A percentile compares a stretch with the other conserved stretches of the same genome.
phyloP scores from a whole-genome alignment of 2,329 filamentous ascomycete genomes.

The Ophiosphaerella narmari region DNA sequence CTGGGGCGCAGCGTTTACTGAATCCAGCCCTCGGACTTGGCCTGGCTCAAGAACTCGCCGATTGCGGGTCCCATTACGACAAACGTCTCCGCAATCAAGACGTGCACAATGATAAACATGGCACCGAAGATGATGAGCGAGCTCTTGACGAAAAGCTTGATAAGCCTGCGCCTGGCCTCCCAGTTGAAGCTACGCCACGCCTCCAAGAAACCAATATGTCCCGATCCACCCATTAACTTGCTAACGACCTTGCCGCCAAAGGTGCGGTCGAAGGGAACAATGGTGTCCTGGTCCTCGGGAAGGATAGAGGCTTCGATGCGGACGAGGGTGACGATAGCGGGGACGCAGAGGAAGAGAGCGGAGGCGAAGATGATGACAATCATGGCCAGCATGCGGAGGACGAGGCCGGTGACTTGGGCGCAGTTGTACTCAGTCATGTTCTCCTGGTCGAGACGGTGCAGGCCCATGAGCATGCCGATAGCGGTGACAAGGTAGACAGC shows the following conservation, averaged over 20 bases:
- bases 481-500: slow-evolving; percentile 56
- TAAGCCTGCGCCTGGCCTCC: slow-evolving; percentile 71
- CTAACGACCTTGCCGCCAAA: slow-evolving; percentile 78
- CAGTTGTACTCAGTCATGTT: slow-evolving; percentile 43
- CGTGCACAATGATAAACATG: slow-evolving; percentile 52
- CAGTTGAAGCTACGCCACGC: slow-evolving; percentile 80
- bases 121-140: slow-evolving; percentile 58
- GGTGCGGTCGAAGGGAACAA: slow-evolving; percentile 88
- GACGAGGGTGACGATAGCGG: slow-evolving; percentile 74
- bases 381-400: slow-evolving; percentile 50
- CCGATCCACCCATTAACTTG: slow-evolving; percentile 72
- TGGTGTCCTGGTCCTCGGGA: slow-evolving; percentile 77
- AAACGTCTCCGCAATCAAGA: slow-evolving; percentile 60
- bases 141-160: slow-evolving; percentile 77
- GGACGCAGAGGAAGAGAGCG: slow-evolving; percentile 74
- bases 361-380: slow-evolving; percentile 52
- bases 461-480: slow-evolving; percentile 39
- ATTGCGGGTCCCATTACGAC: slow-evolving; percentile 51
- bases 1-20: no score
- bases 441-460: slow-evolving; percentile 42
- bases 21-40: slow-evolving; percentile 3
- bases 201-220: slow-evolving; percentile 71
- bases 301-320: slow-evolving; percentile 88
- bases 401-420: slow-evolving; percentile 34
- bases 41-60: slow-evolving; percentile 24